Evolutionary conservation across 768 basidiomycete genomes (phyloP).

Genomic region (Boletellus emodensis): DNA sequence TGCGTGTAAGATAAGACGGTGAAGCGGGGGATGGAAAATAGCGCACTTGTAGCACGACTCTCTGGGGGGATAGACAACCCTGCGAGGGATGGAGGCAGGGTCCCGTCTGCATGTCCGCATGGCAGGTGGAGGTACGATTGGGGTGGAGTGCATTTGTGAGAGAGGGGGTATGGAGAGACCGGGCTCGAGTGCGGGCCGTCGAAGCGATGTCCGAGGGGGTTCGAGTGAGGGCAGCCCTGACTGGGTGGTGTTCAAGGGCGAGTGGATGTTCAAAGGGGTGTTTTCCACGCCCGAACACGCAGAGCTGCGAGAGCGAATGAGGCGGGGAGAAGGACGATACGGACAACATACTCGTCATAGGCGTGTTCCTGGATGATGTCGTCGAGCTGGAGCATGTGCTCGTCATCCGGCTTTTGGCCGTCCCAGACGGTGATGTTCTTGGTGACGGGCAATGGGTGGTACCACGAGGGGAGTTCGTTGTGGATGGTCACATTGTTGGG

Average conservation of each 20-base stretch:
- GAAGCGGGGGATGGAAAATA: slow-evolving; percentile 4
- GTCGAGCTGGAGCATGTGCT: slow-evolving; percentile 61
- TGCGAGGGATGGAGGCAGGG: slow-evolving; percentile 45
- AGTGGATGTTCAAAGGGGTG: slow-evolving; percentile 6
- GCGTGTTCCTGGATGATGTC: slow-evolving; percentile 72
- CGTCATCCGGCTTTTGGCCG: slow-evolving; percentile 45
- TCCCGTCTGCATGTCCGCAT: slow-evolving; percentile 55
- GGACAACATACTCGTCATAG: slow-evolving; percentile 62
- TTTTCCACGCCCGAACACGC: slow-evolving; percentile 20
- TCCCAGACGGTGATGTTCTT: slow-evolving; percentile 46
- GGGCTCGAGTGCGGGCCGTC: slow-evolving; percentile 25
- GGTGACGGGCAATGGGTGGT: slow-evolving; percentile 42
- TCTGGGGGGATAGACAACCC: slow-evolving; percentile 66
- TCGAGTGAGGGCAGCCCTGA: slow-evolving; percentile 31
- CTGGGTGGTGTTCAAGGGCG: slow-evolving; percentile 32
- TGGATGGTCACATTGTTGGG: slow-evolving; percentile 49
- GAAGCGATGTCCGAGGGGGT: slow-evolving; percentile 31
- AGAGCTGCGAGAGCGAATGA: slow-evolving; percentile 11
- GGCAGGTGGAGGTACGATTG: slow-evolving; percentile 66
- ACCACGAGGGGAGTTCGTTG: slow-evolving; percentile 54
- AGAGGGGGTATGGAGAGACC: slow-evolving; percentile 33
- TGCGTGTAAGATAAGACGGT: slow-evolving; percentile 30
- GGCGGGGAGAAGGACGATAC: slow-evolving; percentile 5
- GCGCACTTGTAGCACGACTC: slow-evolving; percentile 75
- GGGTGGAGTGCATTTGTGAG: slow-evolving; percentile 46